A percentile compares a stretch with the other conserved stretches of the same genome.
Conservation (phyloP, 495 filamentous ascomycete genomes). For the Penicillium bovifimosum region DNA sequence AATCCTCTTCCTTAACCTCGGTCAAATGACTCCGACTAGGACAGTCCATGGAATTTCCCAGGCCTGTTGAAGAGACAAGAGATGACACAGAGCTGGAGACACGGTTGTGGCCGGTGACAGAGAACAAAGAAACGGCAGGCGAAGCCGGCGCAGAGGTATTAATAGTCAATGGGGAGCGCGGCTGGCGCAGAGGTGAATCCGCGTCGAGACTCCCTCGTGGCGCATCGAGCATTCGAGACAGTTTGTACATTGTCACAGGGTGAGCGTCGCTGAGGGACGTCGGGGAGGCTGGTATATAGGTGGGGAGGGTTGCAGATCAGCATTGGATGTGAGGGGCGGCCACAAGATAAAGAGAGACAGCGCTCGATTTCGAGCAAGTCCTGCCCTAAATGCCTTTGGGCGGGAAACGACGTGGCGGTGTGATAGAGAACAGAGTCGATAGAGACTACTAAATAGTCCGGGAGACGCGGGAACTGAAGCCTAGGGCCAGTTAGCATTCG, state of each 20-base stretch:
- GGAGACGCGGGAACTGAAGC: slow-evolving; percentile 7
- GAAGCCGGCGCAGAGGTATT: slow-evolving; percentile 42
- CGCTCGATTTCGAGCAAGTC: slow-evolving; percentile 13
- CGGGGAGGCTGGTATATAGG: slow-evolving; percentile 9
- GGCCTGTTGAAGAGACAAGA: slow-evolving; percentile 46
- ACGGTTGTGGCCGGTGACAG: slow-evolving; percentile 34
- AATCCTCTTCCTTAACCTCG: slow-evolving; percentile 50
- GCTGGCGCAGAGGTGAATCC: slow-evolving; percentile 13
- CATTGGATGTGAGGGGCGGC: slow-evolving; percentile 13
- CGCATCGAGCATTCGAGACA: slow-evolving; percentile 19
- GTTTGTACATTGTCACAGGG: slow-evolving; percentile 17
- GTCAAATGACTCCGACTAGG: slow-evolving; percentile 43
- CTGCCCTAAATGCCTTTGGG: slow-evolving; percentile 6
- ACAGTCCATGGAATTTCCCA: slow-evolving; percentile 48
- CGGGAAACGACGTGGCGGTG: slow-evolving; percentile 18
- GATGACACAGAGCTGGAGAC: slow-evolving; percentile 58
- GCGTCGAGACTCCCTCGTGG: slow-evolving; percentile 20
- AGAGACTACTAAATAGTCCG: not conserved
- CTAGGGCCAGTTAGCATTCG: slow-evolving; percentile 6
- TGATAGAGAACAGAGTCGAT: slow-evolving; percentile 9
- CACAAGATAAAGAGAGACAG: not conserved
- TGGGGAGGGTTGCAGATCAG: slow-evolving; percentile 8
- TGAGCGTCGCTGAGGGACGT: slow-evolving; percentile 11
- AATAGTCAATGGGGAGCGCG: slow-evolving; percentile 30
- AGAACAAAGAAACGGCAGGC: slow-evolving; percentile 40